phyloP scores from a whole-genome alignment of 305 asterid genomes.

The Withania somnifera region DNA sequence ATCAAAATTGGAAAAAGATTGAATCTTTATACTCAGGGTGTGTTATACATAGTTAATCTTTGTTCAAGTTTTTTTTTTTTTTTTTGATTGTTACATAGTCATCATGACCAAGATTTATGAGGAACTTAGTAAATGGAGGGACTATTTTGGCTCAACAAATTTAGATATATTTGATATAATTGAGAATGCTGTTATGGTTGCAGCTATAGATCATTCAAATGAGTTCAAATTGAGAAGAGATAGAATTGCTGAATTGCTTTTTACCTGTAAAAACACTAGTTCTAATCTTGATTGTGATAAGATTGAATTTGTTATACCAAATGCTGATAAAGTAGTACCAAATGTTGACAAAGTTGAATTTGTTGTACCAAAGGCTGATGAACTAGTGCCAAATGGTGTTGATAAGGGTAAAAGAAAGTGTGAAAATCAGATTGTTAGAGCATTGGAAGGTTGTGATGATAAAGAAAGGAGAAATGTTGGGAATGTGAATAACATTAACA shows the following conservation, averaged over 20 bases:
- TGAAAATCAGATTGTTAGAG: conserved; percentile 17
- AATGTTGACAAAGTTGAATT: neutral
- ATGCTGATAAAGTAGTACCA: neutral
- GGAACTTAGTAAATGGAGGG: conserved; percentile 40
- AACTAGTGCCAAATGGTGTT: neutral
- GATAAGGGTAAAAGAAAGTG: neutral
- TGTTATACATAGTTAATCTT: conserved; percentile 8
- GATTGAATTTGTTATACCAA: conserved; percentile 17
- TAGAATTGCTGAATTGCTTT: conserved; percentile 36
- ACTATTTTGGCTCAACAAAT: conserved; percentile 26
- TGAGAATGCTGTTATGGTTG: conserved; percentile 37
- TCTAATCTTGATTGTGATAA: conserved; percentile 21
- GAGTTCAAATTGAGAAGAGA: conserved; percentile 40
- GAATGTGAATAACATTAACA: conserved; percentile 19
- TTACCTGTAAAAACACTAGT: conserved; percentile 20
- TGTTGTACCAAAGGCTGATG: conserved; percentile 10
- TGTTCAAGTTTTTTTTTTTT: too few species aligned
- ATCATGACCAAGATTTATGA: conserved; percentile 18
- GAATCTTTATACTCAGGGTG: neutral
- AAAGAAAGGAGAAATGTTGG: conserved; percentile 22
- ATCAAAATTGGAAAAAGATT: neutral
- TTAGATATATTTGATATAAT: conserved; percentile 28
- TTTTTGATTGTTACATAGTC: too few species aligned
- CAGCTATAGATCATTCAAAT: conserved; percentile 36
- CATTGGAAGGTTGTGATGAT: neutral